Conservation (phyloP, 2,329 filamentous ascomycete species). For the Verticillium dahliae region DNA sequence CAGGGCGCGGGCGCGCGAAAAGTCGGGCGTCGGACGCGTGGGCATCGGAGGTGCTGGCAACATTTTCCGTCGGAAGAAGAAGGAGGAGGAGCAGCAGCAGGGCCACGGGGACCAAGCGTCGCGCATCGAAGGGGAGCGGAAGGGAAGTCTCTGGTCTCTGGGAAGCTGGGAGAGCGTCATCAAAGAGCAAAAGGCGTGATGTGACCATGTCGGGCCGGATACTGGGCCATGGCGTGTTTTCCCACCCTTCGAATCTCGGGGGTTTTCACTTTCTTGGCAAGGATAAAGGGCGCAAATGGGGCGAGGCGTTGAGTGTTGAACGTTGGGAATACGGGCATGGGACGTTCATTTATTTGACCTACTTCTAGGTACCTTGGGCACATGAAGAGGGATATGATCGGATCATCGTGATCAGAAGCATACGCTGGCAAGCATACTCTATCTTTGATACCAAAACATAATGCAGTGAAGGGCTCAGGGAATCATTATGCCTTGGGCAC, state of each 20-base stretch:
- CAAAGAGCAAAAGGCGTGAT: not conserved
- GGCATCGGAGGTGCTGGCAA: conserved; percentile 43
- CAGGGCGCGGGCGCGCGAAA: conserved; percentile 10
- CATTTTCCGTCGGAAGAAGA: conserved; percentile 56
- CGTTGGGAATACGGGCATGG: not conserved
- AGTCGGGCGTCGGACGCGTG: conserved; percentile 10
- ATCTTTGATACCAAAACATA: not conserved
- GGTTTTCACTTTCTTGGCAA: no score
- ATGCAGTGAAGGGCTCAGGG: not conserved
- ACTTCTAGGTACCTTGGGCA: no score
- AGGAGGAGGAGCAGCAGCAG: not conserved
- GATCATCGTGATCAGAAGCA: not conserved
- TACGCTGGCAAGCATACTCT: not conserved
- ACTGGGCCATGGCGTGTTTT: not conserved
- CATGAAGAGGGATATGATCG: no score
- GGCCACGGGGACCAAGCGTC: not conserved
- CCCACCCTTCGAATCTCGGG: no score
- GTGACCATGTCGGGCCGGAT: not conserved
- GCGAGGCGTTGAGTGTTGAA: no score
- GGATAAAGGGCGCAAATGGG: no score
- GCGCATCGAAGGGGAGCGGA: not conserved
- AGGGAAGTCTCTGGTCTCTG: conserved; percentile 22
- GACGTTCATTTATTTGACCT: not conserved
- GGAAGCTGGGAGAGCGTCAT: conserved; percentile 25
- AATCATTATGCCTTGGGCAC: not conserved